These are phyloP conservation scores for Fragilariopsis cylindrus DNA, from an alignment of 108 stramenopile genomes.

Conservation along the genomic window DNA sequence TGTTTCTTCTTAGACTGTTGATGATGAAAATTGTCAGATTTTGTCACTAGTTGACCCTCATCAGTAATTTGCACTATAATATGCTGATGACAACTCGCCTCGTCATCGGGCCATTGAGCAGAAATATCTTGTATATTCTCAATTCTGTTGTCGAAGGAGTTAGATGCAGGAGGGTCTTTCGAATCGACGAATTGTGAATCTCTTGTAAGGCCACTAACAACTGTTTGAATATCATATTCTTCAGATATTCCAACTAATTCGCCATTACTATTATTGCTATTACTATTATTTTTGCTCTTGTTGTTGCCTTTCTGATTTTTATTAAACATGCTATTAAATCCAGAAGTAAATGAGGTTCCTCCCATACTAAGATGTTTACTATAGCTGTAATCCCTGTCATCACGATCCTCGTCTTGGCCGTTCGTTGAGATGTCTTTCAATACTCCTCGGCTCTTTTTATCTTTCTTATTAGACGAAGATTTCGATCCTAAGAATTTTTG, in stretches of 20 bases:
- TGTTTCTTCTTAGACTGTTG: not conserved
- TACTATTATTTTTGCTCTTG: no score
- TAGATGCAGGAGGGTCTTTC: not conserved
- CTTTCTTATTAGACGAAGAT: no score
- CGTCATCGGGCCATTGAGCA: constrained; percentile 11
- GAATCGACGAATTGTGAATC: not conserved
- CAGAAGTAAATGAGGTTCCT: no score
- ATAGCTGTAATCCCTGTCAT: no score
- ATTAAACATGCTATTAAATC: no score
- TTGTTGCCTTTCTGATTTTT: no score
- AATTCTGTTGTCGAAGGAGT: not conserved
- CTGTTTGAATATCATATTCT: constrained; percentile 16
- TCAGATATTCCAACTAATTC: not conserved
- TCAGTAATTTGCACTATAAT: not conserved
- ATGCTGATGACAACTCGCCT: not conserved
- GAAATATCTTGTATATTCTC: not conserved
- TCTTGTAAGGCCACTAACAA: constrained; percentile 14
- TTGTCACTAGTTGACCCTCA: not conserved
- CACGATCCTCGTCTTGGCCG: no score
- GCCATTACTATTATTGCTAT: no score
- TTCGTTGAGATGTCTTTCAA: no score
- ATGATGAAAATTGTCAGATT: not conserved
- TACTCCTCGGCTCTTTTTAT: no score
- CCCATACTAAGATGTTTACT: no score
- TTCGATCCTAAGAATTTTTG: no score